Base-by-base conservation (phyloP, 208 protist species). In the Histomonas meleagridis region DNA sequence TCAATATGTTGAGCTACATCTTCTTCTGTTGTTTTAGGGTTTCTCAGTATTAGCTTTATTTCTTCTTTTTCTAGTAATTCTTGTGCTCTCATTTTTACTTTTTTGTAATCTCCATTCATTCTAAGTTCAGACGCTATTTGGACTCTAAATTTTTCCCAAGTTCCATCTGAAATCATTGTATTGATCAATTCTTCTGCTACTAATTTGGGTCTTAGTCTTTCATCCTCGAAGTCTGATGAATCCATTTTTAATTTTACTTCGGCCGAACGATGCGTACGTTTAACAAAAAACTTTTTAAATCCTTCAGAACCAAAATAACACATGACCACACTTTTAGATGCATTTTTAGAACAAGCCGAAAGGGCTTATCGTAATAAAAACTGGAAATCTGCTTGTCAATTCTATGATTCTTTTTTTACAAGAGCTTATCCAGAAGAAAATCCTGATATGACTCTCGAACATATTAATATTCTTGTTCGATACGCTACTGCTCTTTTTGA, bases 221-320 rank as follows among this genome's bases (percentile, higher is more conserved):
- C 16, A 32, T 65, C 21, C 16, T 65, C 60, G n/a, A 65, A 32
- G 16, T 65, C 60, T 65, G n/a, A 10, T n/a, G 60, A n/a, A n/a
- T 65, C 60, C 60, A 65, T 65, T 65, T 65, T 57, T 57, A 57
- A 57, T n/a, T n/a, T n/a, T n/a, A n/a, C n/a, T n/a, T n/a, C n/a
- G n/a, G n/a, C n/a, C n/a, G n/a, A n/a, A n/a, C n/a, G n/a, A n/a
- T n/a, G n/a, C n/a, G n/a, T n/a, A n/a, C n/a, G n/a, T n/a, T n/a
- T n/a, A n/a, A n/a, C n/a, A n/a, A n/a, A n/a, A n/a, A n/a, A n/a
- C n/a, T n/a, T n/a, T n/a, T n/a, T n/a, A n/a, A n/a, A n/a, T n/a
- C n/a, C n/a, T n/a, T n/a, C n/a, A n/a, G n/a, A n/a, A n/a, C n/a
- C n/a, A n/a, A n/a, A n/a, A n/a, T n/a, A n/a, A n/a, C n/a, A n/a